A percentile compares a stretch with the other conserved stretches of the same genome.
Evolutionary conservation across 352 stramenopile species (phyloP).

Genomic region (Phytophthora chlamydospora): DNA sequence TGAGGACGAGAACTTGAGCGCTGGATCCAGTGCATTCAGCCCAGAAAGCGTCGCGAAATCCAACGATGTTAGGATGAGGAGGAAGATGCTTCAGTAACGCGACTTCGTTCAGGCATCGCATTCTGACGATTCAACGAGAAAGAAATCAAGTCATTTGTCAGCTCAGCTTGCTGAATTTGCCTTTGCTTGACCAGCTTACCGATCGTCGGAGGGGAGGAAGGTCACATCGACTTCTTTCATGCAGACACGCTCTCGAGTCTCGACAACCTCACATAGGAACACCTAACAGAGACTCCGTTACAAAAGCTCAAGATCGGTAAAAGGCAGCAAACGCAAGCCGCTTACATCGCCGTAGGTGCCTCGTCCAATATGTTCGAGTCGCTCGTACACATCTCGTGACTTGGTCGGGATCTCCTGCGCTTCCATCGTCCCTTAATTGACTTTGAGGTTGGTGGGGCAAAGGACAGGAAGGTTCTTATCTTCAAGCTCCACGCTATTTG

Average conservation of each 20-base stretch:
- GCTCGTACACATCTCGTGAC: constrained; percentile 30
- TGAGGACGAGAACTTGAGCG: constrained; percentile 44
- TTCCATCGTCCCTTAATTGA: neutral
- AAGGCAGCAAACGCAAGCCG: neutral
- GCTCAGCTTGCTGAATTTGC: neutral
- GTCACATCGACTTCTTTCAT: constrained; percentile 67
- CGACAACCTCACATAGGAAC: constrained; percentile 45
- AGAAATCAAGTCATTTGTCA: neutral
- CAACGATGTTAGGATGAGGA: constrained; percentile 60
- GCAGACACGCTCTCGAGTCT: constrained; percentile 40
- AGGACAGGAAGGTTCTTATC: constrained; percentile 2
- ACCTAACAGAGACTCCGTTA: constrained; percentile 33
- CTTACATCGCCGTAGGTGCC: constrained; percentile 64
- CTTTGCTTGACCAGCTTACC: constrained; percentile 27
- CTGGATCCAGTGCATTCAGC: constrained; percentile 9
- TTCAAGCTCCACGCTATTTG: constrained; percentile 16
- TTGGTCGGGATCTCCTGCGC: constrained; percentile 20
- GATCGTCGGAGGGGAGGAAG: constrained; percentile 46
- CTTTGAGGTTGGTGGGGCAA: neutral
- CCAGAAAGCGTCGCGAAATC: constrained; percentile 65
- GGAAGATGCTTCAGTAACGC: constrained; percentile 50
- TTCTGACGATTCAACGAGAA: constrained; percentile 19
- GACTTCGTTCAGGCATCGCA: constrained; percentile 55
- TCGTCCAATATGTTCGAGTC: constrained; percentile 50
- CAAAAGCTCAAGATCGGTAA: constrained; percentile 3